Base-by-base conservation (phyloP, 73 alveolate genomes). In the Tetrahymena borealis region DNA sequence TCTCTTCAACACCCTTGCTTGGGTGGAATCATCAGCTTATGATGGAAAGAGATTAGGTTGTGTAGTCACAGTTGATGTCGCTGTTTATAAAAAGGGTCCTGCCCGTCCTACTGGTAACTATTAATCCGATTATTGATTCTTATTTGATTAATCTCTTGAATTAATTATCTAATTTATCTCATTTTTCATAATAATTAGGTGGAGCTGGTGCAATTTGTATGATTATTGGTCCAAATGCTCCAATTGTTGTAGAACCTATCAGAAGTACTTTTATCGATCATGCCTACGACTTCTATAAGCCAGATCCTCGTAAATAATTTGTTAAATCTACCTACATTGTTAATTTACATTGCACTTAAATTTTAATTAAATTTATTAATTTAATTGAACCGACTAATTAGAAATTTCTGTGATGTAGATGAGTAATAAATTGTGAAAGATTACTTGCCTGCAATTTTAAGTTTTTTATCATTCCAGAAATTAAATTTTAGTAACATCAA, bases 131-230 rank as follows among this genome's bases (percentile, higher is more conserved):
- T 24, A 60, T 60, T 1, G 28, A 60, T n/a, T n/a, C n/a, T n/a
- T n/a, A n/a, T n/a, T n/a, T n/a, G n/a, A n/a, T n/a, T n/a, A n/a
- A n/a, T n/a, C n/a, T n/a, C n/a, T 10, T 18, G 5, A 60, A 20
- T 13, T 16, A 60, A 20, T 28, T 24, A 60, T 24, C 3, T 13
- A 60, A 20, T 60, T 24, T 15, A 1, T 60, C 10, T 60, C 5
- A 15, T 1, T 18, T 24, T 2, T 5, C 28, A 2, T 24, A 24
- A 4, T 20, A 60, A 60, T 24, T 60, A 60, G 85, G 99, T 0
- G 99, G 99, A 31, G 97, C 98, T 60, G 99, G 99, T 24, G 98
- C 99, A 12, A 91, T 97, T 0, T 99, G 99, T 2, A 94, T 98
- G 94, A 92, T 98, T 16, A 96, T 99, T n/a, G 99, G 99, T 32